These are phyloP conservation scores for Cercospora canescens DNA, from an alignment of 2,329 filamentous ascomycete species.

Conservation along the genomic window DNA sequence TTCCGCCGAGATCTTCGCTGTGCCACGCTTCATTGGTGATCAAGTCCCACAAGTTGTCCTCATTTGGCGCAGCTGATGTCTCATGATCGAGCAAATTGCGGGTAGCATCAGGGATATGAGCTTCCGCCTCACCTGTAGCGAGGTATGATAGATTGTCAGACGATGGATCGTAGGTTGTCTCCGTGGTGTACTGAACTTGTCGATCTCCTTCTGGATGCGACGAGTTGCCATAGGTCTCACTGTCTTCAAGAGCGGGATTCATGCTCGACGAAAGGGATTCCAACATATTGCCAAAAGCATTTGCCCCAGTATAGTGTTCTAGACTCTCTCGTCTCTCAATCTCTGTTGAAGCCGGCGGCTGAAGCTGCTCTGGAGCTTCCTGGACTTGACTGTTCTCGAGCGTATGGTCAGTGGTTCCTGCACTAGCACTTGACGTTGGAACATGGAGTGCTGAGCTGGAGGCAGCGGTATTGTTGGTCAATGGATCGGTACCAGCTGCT, in stretches of 20 bases:
- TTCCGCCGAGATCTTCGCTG: neutral
- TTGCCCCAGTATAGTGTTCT: neutral
- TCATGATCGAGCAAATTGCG: neutral
- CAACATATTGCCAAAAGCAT: too few species aligned
- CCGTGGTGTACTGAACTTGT: too few species aligned
- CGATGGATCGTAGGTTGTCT: too few species aligned
- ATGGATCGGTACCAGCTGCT: neutral
- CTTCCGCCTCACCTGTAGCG: too few species aligned
- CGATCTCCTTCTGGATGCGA: too few species aligned
- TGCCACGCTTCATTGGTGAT: neutral
- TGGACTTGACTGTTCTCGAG: neutral
- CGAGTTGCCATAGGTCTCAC: too few species aligned
- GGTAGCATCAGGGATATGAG: too few species aligned
- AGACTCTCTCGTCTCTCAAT: neutral
- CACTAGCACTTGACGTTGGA: neutral
- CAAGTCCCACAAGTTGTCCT: neutral
- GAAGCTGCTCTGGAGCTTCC: neutral
- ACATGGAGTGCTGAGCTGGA: neutral
- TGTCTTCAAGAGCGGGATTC: neutral
- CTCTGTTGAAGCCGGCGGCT: neutral
- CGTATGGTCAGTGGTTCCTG: neutral
- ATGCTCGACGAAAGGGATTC: neutral
- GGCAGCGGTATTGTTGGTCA: neutral
- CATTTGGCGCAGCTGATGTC: neutral
- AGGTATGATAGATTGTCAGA: too few species aligned